These are phyloP conservation scores for Phlebiopsis flavidoalba DNA, from an alignment of 768 basidiomycete species.

Conservation along the genomic window DNA sequence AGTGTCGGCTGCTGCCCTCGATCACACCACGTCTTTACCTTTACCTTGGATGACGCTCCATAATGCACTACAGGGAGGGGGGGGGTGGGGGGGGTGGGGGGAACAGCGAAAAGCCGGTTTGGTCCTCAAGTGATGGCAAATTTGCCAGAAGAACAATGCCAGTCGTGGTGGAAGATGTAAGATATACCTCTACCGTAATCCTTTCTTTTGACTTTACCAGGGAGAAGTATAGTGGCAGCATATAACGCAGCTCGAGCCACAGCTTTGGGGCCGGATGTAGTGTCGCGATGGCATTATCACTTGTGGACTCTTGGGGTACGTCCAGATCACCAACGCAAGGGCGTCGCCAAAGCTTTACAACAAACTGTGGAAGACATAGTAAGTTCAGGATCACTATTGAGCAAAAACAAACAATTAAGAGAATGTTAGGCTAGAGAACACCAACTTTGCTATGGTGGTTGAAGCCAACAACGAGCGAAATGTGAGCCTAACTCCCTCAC, in stretches of 20 bases:
- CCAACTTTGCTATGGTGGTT: neutral
- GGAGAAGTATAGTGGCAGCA: neutral
- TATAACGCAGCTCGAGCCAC: neutral
- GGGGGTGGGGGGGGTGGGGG: too few relatives aligned
- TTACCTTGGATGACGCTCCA: too few relatives aligned
- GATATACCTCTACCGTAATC: neutral
- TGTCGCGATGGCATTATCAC: neutral
- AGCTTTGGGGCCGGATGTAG: neutral
- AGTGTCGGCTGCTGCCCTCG: neutral
- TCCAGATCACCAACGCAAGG: neutral
- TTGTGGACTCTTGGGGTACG: neutral
- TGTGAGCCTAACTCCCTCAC: neutral
- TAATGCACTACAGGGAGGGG: neutral
- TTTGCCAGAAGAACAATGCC: neutral
- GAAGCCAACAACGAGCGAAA: neutral
- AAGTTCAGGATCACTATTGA: neutral
- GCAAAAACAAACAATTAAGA: neutral
- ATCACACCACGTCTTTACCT: too few relatives aligned
- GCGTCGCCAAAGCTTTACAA: neutral
- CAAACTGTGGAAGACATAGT: neutral
- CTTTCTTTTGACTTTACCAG: neutral
- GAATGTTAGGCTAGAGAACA: neutral
- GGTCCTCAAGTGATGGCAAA: neutral
- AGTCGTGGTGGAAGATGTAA: neutral
- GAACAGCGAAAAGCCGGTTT: neutral